phyloP scores from a whole-genome alignment of 2,329 filamentous ascomycete species.

The Colletotrichum neosansevieriae region DNA sequence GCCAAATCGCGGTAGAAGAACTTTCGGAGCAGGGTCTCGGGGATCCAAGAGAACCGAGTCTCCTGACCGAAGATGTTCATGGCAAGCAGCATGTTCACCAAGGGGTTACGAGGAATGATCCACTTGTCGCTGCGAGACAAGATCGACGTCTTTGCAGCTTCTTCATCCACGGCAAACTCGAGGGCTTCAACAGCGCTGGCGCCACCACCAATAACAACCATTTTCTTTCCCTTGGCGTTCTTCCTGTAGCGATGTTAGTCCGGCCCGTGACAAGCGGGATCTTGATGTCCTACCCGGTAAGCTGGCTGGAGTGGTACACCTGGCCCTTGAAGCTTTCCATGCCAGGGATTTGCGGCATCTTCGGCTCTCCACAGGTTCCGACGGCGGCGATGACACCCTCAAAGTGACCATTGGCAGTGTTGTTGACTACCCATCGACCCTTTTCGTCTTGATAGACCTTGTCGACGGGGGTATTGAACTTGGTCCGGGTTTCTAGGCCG shows the following conservation, averaged over 20 bases:
- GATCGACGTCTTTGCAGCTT: slow-evolving; percentile 77
- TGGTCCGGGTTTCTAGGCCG: slow-evolving; percentile 75
- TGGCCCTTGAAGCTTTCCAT: slow-evolving; percentile 78
- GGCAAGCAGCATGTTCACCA: slow-evolving; percentile 79
- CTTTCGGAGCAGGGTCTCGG: slow-evolving; percentile 78
- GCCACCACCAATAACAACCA: slow-evolving; percentile 82
- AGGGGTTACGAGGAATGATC: slow-evolving; percentile 85
- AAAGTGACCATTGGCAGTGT: slow-evolving; percentile 76
- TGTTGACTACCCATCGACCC: slow-evolving; percentile 83
- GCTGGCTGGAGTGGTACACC: slow-evolving; percentile 79
- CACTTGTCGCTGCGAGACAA: slow-evolving; percentile 85
- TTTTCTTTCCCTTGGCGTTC: slow-evolving; percentile 78
- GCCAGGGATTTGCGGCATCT: slow-evolving; percentile 77
- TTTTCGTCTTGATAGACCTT: slow-evolving; percentile 76
- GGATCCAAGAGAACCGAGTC: slow-evolving; percentile 81
- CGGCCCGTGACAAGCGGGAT: fast-evolving
- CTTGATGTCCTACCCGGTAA: slow-evolving; percentile 66
- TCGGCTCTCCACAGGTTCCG: slow-evolving; percentile 83
- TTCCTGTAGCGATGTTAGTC: slow-evolving; percentile 60
- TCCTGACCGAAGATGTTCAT: slow-evolving; percentile 85
- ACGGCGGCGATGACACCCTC: slow-evolving; percentile 84
- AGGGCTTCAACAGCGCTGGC: slow-evolving; percentile 86
- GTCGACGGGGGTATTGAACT: slow-evolving; percentile 77
- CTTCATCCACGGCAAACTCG: slow-evolving; percentile 78
- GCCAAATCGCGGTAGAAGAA: slow-evolving; percentile 87